phyloP scores from a whole-genome alignment of 345 rosid genomes.

The Populus nigra region DNA sequence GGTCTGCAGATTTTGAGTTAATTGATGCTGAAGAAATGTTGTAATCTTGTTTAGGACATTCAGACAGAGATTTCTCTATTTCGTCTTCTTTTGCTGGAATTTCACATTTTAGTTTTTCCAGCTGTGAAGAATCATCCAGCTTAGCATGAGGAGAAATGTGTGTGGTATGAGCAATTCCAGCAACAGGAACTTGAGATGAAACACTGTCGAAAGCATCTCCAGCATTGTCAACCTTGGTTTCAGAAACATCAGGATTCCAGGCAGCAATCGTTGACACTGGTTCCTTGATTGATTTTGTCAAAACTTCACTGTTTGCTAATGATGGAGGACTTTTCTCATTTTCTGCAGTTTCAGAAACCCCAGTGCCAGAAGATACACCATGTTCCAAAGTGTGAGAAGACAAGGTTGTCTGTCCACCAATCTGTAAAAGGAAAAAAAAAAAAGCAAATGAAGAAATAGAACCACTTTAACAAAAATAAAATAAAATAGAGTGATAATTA shows the following conservation, averaged over 20 bases:
- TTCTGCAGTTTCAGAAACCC: conserved; percentile 33
- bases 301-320: conserved; percentile 27
- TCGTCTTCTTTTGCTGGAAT: conserved; percentile 18
- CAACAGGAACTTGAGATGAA: conserved; percentile 37
- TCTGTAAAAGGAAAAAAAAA: conserved; percentile 20
- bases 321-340: conserved; percentile 25
- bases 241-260: conserved; percentile 26
- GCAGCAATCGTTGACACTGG: conserved; percentile 23
- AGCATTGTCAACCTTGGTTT: conserved; percentile 26
- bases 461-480: background rate
- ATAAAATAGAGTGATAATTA: background rate
- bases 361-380: conserved; percentile 29
- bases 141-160: conserved; percentile 8
- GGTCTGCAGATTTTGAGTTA: conserved; percentile 24
- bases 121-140: conserved; percentile 21
- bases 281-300: conserved; percentile 23
- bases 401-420: conserved; percentile 34
- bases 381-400: conserved; percentile 27
- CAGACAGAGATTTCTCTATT: conserved; percentile 9
- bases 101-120: conserved; percentile 28
- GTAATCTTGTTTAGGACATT: conserved; percentile 29
- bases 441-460: background rate
- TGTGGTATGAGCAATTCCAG: conserved; percentile 3
- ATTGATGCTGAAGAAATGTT: conserved; percentile 25
- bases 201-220: conserved; percentile 28